phyloP scores from a whole-genome alignment of 352 stramenopile species.

The Globisporangium polare region DNA sequence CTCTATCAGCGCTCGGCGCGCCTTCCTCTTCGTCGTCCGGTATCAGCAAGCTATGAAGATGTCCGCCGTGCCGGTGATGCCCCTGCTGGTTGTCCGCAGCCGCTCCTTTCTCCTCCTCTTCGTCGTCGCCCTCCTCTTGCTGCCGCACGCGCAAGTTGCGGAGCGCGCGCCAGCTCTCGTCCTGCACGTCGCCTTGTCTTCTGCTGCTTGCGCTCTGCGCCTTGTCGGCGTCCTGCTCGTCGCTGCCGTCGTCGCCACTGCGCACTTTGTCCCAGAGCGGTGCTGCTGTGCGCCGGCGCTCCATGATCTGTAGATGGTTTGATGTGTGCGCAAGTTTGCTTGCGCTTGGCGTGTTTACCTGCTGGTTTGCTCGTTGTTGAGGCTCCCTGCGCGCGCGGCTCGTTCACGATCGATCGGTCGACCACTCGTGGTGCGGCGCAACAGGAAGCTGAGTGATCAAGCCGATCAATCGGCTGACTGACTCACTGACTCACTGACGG shows the following conservation, averaged over 20 bases:
- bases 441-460: background rate
- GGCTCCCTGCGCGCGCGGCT: too few relatives aligned
- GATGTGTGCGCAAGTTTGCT: background rate
- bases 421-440: background rate
- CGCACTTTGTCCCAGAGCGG: background rate
- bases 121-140: constrained; percentile 13
- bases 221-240: background rate
- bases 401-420: background rate
- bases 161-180: constrained; percentile 40
- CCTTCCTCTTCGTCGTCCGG: constrained; percentile 13
- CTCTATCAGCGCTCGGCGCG: constrained; percentile 11
- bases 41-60: background rate
- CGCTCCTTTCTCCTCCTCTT: constrained; percentile 10
- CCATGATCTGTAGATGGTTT: constrained; percentile 1
- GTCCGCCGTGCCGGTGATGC: background rate
- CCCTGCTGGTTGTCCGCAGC: constrained; percentile 7
- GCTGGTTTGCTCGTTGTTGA: background rate
- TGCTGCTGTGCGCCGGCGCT: background rate
- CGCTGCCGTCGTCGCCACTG: background rate
- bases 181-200: background rate
- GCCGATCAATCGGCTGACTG: background rate
- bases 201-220: background rate
- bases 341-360: too few relatives aligned
- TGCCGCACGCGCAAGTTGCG: constrained; percentile 31
- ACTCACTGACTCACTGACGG: background rate